A percentile compares a stretch with the other conserved stretches of the same genome.
Evolutionary conservation across 768 basidiomycete species (phyloP).

Genomic region (Gymnopilus dilepis): DNA sequence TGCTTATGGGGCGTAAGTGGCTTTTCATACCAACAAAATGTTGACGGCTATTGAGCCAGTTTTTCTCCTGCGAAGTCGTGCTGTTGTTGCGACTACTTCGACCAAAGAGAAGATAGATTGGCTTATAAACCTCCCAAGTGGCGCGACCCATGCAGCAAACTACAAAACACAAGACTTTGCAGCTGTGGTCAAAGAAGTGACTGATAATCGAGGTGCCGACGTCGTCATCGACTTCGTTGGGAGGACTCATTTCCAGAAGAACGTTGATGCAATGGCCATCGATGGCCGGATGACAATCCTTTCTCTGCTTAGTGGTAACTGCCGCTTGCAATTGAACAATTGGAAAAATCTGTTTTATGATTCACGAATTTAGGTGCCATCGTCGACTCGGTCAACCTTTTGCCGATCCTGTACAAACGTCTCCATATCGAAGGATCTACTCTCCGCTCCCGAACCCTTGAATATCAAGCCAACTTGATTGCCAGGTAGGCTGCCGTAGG

Average conservation of each 20-base stretch:
- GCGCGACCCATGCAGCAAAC: slow-evolving; percentile 79
- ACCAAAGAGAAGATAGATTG: slow-evolving; percentile 82
- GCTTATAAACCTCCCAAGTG: slow-evolving; percentile 67
- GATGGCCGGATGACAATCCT: slow-evolving; percentile 81
- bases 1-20: slow-evolving; percentile 69
- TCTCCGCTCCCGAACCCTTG: slow-evolving; percentile 71
- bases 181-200: slow-evolving; percentile 69
- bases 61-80: slow-evolving; percentile 46
- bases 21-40: background rate
- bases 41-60: slow-evolving; percentile 2
- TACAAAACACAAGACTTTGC: slow-evolving; percentile 88
- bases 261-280: slow-evolving; percentile 68
- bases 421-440: slow-evolving; percentile 90
- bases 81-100: slow-evolving; percentile 87
- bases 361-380: slow-evolving; percentile 51
- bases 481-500: slow-evolving; percentile 55
- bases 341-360: slow-evolving; percentile 1
- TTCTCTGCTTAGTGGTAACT: slow-evolving; percentile 66
- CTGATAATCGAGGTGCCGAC: slow-evolving; percentile 75
- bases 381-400: slow-evolving; percentile 59
- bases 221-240: slow-evolving; percentile 88
- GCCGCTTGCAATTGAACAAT: slow-evolving; percentile 9
- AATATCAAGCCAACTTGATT: slow-evolving; percentile 80
- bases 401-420: slow-evolving; percentile 79
- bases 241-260: slow-evolving; percentile 72